Percentiles rank a stretch among this genome's conserved stretches.
Conservation (phyloP, 441 rosid genomes). For the Jatropha podagrica region DNA sequence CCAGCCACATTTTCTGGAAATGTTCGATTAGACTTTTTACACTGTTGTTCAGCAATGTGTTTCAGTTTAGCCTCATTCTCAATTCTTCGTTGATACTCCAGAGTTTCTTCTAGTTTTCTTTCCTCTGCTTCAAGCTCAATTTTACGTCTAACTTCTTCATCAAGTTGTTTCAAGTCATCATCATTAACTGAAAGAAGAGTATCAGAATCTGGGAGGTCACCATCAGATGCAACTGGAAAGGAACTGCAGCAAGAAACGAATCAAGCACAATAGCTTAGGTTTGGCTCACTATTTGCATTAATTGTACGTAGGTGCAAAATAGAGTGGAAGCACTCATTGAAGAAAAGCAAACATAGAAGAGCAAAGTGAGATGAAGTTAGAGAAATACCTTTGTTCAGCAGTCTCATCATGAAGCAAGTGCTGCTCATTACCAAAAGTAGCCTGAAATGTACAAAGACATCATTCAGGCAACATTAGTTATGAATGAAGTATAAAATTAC, state of each 20-base stretch:
- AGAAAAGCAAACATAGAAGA: constrained; percentile 13
- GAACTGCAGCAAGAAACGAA: constrained; percentile 55
- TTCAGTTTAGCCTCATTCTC: constrained; percentile 92
- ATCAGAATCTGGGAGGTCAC: constrained; percentile 50
- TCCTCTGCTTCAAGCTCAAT: constrained; percentile 90
- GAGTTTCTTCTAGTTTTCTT: constrained; percentile 78
- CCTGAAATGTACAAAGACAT: constrained; percentile 40
- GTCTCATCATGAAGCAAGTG: constrained; percentile 43
- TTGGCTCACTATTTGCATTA: background rate
- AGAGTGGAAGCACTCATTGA: constrained; percentile 14
- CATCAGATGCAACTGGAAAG: constrained; percentile 49
- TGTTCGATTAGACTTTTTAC: constrained; percentile 44
- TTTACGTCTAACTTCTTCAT: constrained; percentile 70
- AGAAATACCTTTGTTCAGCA: constrained; percentile 55
- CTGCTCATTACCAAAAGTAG: constrained; percentile 47
- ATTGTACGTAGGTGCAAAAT: constrained; percentile 8
- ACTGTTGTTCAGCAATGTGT: constrained; percentile 77
- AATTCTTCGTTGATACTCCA: constrained; percentile 84
- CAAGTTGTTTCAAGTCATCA: constrained; percentile 57
- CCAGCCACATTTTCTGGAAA: constrained; percentile 37
- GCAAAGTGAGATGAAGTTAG: constrained; percentile 15
- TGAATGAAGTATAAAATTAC: constrained; percentile 5
- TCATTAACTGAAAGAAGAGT: constrained; percentile 35
- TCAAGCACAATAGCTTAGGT: constrained; percentile 16
- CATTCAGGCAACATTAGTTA: constrained; percentile 12